phyloP scores from a whole-genome alignment of 441 rosid genomes.

The Gossypium lobatum region DNA sequence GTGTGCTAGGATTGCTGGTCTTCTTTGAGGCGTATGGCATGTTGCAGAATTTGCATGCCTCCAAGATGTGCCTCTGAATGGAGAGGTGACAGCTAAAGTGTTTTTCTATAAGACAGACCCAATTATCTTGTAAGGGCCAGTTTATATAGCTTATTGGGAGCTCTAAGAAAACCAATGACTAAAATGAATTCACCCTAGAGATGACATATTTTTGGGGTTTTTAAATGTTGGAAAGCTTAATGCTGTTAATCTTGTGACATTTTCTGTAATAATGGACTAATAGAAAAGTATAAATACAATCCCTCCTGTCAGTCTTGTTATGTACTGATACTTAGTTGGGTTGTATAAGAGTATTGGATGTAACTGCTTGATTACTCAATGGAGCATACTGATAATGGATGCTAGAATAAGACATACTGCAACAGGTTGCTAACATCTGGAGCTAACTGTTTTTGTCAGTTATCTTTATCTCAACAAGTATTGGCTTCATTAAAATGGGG shows the following conservation, averaged over 20 bases:
- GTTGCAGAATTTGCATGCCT: background rate
- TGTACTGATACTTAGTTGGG: background rate
- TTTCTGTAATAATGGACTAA: background rate
- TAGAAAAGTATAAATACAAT: background rate
- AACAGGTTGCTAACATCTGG: background rate
- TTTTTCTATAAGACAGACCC: background rate
- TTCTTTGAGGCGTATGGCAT: background rate
- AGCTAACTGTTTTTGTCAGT: background rate
- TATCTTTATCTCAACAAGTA: background rate
- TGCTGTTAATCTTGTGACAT: background rate
- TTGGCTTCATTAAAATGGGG: background rate
- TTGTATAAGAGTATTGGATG: background rate
- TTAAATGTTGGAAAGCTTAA: background rate
- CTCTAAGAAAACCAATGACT: background rate
- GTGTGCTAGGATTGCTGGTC: background rate
- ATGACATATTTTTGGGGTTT: background rate
- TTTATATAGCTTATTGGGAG: background rate
- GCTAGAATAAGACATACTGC: conserved; percentile 6
- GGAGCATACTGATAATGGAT: background rate
- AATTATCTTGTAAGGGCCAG: background rate
- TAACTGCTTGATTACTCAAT: background rate
- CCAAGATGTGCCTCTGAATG: conserved; percentile 2
- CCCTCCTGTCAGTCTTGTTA: background rate
- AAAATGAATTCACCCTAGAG: background rate
- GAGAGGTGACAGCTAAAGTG: background rate